phyloP scores from a whole-genome alignment of 495 filamentous ascomycete species.

The Penicillium ochrochloron region DNA sequence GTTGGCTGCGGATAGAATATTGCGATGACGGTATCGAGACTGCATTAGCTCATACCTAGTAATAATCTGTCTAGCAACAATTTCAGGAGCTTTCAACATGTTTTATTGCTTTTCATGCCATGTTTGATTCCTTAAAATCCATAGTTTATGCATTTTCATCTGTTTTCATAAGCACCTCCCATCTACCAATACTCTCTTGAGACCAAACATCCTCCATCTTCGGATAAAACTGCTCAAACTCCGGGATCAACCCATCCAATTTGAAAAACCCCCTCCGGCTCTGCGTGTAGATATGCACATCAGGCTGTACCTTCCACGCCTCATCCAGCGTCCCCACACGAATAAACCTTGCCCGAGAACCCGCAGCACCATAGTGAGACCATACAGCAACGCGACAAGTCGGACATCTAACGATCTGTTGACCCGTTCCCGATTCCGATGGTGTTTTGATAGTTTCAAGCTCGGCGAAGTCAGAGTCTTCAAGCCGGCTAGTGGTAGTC shows the following conservation, averaged over 20 bases:
- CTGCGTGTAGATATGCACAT: conserved; percentile 10
- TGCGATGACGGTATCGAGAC: not conserved
- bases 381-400: conserved; percentile 5
- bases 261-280: conserved; percentile 5
- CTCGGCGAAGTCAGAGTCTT: not conserved
- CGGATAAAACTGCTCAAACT: not conserved
- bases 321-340: conserved; percentile 5
- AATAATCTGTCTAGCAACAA: not conserved
- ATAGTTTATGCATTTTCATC: not conserved
- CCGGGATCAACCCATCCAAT: not conserved
- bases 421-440: conserved; percentile 7
- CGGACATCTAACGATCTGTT: not conserved
- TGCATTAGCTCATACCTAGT: not conserved
- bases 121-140: no score
- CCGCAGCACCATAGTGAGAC: conserved; percentile 1
- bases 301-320: conserved; percentile 6
- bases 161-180: not conserved
- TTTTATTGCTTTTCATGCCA: no score
- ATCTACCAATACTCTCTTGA: not conserved
- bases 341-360: not conserved
- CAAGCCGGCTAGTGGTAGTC: not conserved
- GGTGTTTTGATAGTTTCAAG: not conserved
- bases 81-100: not conserved
- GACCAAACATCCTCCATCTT: not conserved
- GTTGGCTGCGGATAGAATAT: not conserved